Evolutionary conservation across 1,284 basidiomycete species (phyloP), one percentile per base, ranked within the genome.

Genomic region (Ustilago trichophora): DNA sequence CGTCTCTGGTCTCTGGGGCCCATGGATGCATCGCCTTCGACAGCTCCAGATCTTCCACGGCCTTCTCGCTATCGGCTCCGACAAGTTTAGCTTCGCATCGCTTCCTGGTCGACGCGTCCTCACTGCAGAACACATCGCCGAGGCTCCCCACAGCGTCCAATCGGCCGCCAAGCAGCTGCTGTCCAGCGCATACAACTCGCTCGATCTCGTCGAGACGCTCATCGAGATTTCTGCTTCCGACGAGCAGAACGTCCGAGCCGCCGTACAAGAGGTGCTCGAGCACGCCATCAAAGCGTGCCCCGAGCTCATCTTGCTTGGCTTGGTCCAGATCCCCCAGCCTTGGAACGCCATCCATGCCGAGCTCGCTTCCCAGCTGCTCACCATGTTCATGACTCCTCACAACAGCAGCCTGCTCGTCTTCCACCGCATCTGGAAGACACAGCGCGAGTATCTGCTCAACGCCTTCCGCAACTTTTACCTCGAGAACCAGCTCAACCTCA

Each of bases 391-490:
- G 41, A 89, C 88, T 18, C 91, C 92, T 6, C 91, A 96, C 78
- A 92, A 93, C 8, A 93, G 93, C 70, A 91, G 95, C 73, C 91
- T 95, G 72, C 87, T 98, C 19, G 94, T 98, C 54, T 98, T 98
- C 84, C 92, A 95, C 88, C 87, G 92, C 54, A 88, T 98, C 58
- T 95, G 91, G 90, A 91, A 94, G 77, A 90, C 91, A 42, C 88
- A 94, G 75, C 90, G 90, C 1, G 85, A 88, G 0, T 91, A 93
- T 78, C 86, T 98, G 43, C 89, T 92, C 8, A 87, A 89, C 52
- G 91, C 92, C 3, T 90, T 98, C 82, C 87, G 89, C 43, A 91
- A 92, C 73, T 94, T 93, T 79, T 98, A 98, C 82, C 87, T 89
- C 45, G 93, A 95, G 78, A 93, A 89, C 74, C 91, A 92, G 53